Percentiles rank a stretch among this genome's conserved stretches.
Conservation (phyloP, 164 flowering plant genomes). For the Tetracentron sinense region DNA sequence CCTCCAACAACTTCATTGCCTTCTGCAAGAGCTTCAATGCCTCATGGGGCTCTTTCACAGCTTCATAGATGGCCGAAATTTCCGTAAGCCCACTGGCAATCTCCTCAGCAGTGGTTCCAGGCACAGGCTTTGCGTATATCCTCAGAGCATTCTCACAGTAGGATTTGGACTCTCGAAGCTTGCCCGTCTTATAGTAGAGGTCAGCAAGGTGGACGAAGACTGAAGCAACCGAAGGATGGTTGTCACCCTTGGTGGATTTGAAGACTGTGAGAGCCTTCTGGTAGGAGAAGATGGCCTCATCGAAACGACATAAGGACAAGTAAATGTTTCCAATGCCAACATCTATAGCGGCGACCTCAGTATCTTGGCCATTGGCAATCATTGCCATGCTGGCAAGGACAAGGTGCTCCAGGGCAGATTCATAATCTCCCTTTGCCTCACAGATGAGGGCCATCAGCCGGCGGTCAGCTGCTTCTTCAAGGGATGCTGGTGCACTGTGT, state of each 20-base stretch:
- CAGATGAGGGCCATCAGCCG: slow-evolving; percentile 39
- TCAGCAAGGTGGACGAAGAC: slow-evolving; percentile 39
- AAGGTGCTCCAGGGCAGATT: slow-evolving; percentile 41
- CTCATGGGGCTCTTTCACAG: slow-evolving; percentile 32
- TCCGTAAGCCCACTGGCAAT: slow-evolving; percentile 34
- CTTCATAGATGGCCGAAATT: slow-evolving; percentile 36
- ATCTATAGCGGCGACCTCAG: slow-evolving; percentile 41
- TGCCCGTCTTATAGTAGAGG: slow-evolving; percentile 35
- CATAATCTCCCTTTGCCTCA: slow-evolving; percentile 36
- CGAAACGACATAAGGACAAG: slow-evolving; percentile 30
- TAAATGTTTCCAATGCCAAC: slow-evolving; percentile 34
- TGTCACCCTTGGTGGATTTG: slow-evolving; percentile 37
- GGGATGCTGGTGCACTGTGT: slow-evolving; percentile 28
- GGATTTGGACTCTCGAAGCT: slow-evolving; percentile 38
- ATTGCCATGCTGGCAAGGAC: slow-evolving; percentile 45
- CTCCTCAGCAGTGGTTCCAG: slow-evolving; percentile 34
- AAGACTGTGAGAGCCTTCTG: slow-evolving; percentile 42
- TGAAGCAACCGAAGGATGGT: slow-evolving; percentile 39
- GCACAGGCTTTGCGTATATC: slow-evolving; percentile 29
- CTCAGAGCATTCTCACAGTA: slow-evolving; percentile 44
- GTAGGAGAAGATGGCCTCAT: slow-evolving; percentile 40
- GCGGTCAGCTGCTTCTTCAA: slow-evolving; percentile 39
- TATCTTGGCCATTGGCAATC: slow-evolving; percentile 39
- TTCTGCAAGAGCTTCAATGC: slow-evolving; percentile 34
- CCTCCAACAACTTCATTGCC: slow-evolving; percentile 27